phyloP scores from a whole-genome alignment of 1,139 yeast species.

The Geotrichum siamense region DNA sequence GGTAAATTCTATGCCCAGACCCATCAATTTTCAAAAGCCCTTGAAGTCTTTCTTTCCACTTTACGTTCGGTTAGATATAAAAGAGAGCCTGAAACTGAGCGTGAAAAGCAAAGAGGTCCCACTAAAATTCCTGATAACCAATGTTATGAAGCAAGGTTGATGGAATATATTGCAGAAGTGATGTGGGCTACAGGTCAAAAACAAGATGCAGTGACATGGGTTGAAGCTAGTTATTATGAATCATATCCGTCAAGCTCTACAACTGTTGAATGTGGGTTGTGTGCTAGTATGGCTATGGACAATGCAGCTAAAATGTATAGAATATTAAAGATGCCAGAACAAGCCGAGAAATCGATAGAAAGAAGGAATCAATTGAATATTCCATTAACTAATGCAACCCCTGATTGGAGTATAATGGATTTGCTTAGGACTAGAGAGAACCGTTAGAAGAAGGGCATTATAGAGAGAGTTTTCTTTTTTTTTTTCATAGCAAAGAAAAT shows the following conservation, averaged over 20 bases:
- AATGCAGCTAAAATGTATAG: slow-evolving; percentile 39
- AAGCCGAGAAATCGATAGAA: slow-evolving; percentile 29
- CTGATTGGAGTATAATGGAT: slow-evolving; percentile 3
- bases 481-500: too few species aligned
- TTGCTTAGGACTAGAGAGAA: slow-evolving; percentile 2
- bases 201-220: slow-evolving; percentile 55
- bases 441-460: too few species aligned
- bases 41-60: slow-evolving; percentile 31
- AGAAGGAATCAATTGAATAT: slow-evolving; percentile 19
- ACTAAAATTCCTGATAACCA: slow-evolving; percentile 17
- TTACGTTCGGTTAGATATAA: slow-evolving; percentile 26
- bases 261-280: slow-evolving; percentile 38
- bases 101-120: not conserved
- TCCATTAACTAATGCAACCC: slow-evolving; percentile 15
- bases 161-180: slow-evolving; percentile 58
- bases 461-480: too few species aligned
- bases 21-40: slow-evolving; percentile 26
- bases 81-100: slow-evolving; percentile 16
- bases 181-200: slow-evolving; percentile 52
- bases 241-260: slow-evolving; percentile 32
- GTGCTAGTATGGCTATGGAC: slow-evolving; percentile 37
- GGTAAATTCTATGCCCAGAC: slow-evolving; percentile 30
- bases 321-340: slow-evolving; percentile 31
- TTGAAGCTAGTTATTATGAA: slow-evolving; percentile 45
- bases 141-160: slow-evolving; percentile 38